Evolutionary conservation across 495 filamentous ascomycete genomes (phyloP).

Genomic region (Xylaria nigripes): DNA sequence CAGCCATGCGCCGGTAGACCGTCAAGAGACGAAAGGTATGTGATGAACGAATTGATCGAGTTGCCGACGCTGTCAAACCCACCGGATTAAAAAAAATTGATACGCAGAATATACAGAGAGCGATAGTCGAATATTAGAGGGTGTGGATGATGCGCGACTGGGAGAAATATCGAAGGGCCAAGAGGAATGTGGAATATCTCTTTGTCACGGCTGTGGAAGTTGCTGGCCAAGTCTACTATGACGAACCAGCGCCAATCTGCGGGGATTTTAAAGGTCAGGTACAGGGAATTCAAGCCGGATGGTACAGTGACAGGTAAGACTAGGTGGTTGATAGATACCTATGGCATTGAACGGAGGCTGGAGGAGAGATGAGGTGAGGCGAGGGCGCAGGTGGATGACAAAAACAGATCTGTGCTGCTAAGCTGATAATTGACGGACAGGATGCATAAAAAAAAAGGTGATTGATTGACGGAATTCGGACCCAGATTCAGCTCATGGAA

Average conservation of each 20-base stretch:
- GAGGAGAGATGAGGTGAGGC: background rate
- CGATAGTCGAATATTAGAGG: background rate
- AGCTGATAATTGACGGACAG: background rate
- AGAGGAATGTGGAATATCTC: background rate
- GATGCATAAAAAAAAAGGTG: background rate
- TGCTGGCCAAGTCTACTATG: background rate
- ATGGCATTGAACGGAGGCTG: background rate
- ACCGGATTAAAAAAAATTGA: background rate
- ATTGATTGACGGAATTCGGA: background rate
- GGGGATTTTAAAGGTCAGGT: background rate
- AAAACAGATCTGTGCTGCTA: background rate
- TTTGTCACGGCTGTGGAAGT: background rate
- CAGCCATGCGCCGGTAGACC: slow-evolving; percentile 22
- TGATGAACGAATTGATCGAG: slow-evolving; percentile 9
- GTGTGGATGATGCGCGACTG: background rate
- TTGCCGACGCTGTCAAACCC: background rate
- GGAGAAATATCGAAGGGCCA: background rate
- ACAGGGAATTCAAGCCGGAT: background rate
- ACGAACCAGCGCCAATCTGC: background rate
- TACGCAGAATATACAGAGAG: background rate
- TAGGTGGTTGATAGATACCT: background rate
- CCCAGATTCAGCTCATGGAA: background rate
- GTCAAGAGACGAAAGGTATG: slow-evolving; percentile 17
- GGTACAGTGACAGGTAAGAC: background rate
- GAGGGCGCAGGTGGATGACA: slow-evolving; percentile 6